These are phyloP conservation scores for Papiliotrema laurentii DNA, from an alignment of 1,284 basidiomycete species.

Conservation along the genomic window DNA sequence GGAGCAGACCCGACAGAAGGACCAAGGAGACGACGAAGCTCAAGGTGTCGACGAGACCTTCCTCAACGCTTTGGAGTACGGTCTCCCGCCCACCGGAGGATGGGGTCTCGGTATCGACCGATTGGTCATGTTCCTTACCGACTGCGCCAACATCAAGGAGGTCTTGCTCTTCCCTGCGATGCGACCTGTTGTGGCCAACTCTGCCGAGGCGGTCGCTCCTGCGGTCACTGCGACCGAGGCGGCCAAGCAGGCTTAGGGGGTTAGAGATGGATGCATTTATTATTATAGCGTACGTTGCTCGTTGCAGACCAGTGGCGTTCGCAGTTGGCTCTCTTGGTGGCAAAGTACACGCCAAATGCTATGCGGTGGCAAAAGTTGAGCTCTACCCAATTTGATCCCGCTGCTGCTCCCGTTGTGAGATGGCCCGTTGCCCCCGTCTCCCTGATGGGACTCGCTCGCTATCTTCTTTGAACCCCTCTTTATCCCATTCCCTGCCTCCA, in stretches of 20 bases:
- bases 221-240: slow-evolving; percentile 34
- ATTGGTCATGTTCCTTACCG: slow-evolving; percentile 92
- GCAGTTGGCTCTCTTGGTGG: too few relatives aligned
- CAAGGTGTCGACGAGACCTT: slow-evolving; percentile 95
- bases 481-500: background rate
- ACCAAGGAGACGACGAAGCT: slow-evolving; percentile 94
- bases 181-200: slow-evolving; percentile 42
- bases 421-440: background rate
- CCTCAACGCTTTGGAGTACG: slow-evolving; percentile 91
- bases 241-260: slow-evolving; percentile 23
- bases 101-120: slow-evolving; percentile 94
- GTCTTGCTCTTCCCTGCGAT: slow-evolving; percentile 51
- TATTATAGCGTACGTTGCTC: too few relatives aligned
- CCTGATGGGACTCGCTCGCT: background rate
- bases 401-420: background rate
- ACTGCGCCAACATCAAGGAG: slow-evolving; percentile 67
- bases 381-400: background rate
- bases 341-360: background rate
- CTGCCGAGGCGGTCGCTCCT: slow-evolving; percentile 28
- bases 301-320: too few relatives aligned
- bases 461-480: background rate
- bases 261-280: background rate
- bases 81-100: slow-evolving; percentile 93
- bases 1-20: slow-evolving; percentile 92
- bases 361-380: too few relatives aligned